Evolutionary conservation across 148 eudicot species (phyloP).

Genomic region (Rheum nobile): DNA sequence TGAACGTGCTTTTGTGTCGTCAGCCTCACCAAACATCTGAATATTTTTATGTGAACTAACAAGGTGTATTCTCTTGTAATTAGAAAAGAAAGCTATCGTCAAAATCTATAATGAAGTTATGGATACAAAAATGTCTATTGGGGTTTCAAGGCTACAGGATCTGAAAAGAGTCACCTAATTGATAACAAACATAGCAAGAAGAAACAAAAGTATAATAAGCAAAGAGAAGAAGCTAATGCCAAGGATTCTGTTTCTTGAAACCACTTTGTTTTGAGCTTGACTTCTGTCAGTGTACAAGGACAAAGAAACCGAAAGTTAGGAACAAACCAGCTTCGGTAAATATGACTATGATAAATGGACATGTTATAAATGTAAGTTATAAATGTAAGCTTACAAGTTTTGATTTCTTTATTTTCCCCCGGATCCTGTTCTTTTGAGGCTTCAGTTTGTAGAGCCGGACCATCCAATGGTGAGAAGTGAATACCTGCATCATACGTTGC

Average conservation of each 20-base stretch:
- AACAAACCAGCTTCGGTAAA: background rate
- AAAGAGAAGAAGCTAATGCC: slow-evolving; percentile 33
- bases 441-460: slow-evolving; percentile 90
- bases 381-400: slow-evolving; percentile 39
- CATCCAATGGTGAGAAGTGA: slow-evolving; percentile 99
- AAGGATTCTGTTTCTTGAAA: slow-evolving; percentile 61
- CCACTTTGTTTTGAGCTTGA: slow-evolving; percentile 38
- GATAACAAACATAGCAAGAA: background rate
- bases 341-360: background rate
- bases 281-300: slow-evolving; percentile 37
- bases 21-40: background rate
- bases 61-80: background rate
- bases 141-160: slow-evolving; percentile 2
- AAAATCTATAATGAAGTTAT: background rate
- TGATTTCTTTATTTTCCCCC: slow-evolving; percentile 68
- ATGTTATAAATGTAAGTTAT: background rate
- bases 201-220: background rate
- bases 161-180: background rate
- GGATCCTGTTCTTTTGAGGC: slow-evolving; percentile 82
- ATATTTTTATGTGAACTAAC: background rate
- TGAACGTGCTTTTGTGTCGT: background rate
- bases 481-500: slow-evolving; percentile 38
- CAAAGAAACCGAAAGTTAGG: background rate
- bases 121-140: slow-evolving; percentile 4
- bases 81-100: background rate